Evolutionary conservation across 768 basidiomycete species (phyloP).

Genomic region (Thelephora aurantiotincta): DNA sequence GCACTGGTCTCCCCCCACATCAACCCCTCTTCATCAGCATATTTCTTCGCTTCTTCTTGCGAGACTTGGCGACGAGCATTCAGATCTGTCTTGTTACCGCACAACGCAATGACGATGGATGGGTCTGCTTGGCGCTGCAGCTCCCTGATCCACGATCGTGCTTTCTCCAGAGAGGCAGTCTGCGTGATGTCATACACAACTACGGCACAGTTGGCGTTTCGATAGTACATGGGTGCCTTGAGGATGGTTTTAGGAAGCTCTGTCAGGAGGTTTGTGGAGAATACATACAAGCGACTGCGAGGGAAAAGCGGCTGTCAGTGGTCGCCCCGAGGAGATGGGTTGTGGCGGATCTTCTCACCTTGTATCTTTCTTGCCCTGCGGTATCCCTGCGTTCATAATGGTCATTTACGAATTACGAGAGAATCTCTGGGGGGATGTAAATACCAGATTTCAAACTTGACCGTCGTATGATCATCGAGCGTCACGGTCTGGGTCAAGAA

Average conservation of each 20-base stretch:
- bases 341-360: slow-evolving; percentile 27
- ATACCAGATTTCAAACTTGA: slow-evolving; percentile 98
- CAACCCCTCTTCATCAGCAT: slow-evolving; percentile 81
- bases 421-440: too few relatives aligned
- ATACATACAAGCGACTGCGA: slow-evolving; percentile 32
- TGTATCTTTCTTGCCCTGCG: slow-evolving; percentile 91
- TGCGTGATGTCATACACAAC: slow-evolving; percentile 97
- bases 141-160: slow-evolving; percentile 91
- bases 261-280: not conserved
- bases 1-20: slow-evolving; percentile 92
- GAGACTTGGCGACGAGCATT: slow-evolving; percentile 73
- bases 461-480: slow-evolving; percentile 74
- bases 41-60: slow-evolving; percentile 83
- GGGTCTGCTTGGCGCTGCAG: slow-evolving; percentile 97
- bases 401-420: too few relatives aligned
- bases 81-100: slow-evolving; percentile 91
- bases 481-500: slow-evolving; percentile 97
- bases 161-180: slow-evolving; percentile 83
- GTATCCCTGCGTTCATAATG: slow-evolving; percentile 54
- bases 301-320: slow-evolving; percentile 9
- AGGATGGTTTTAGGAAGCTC: not conserved
- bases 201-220: slow-evolving; percentile 87
- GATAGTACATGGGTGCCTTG: slow-evolving; percentile 92
- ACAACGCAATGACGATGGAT: slow-evolving; percentile 89
- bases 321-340: slow-evolving; percentile 11